These are phyloP conservation scores for Chlamydomonas sphaeroides DNA, from an alignment of 139 green algal species.

Conservation along the genomic window DNA sequence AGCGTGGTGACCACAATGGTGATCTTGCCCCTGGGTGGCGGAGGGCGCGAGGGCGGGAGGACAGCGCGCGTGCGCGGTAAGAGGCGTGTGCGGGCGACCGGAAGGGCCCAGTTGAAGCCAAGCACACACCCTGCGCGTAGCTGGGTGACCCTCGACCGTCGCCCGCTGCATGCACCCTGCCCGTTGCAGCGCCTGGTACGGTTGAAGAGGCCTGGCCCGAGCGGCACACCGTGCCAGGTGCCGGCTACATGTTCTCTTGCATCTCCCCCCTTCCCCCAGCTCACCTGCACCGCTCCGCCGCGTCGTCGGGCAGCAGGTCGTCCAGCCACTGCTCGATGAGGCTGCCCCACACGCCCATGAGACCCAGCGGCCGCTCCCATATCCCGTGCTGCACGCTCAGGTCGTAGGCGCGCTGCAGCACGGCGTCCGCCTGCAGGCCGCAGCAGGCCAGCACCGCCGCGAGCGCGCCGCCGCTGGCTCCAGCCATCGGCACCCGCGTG, in stretches of 20 bases:
- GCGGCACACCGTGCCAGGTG: no score
- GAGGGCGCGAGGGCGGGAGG: background rate
- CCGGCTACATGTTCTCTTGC: background rate
- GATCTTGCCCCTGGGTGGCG: slow-evolving; percentile 27
- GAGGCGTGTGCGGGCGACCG: no score
- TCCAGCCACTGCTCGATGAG: slow-evolving; percentile 71
- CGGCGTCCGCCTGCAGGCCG: slow-evolving; percentile 47
- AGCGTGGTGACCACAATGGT: slow-evolving; percentile 59
- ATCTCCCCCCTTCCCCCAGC: background rate
- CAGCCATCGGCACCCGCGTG: slow-evolving; percentile 60
- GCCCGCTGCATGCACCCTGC: no score
- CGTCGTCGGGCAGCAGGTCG: slow-evolving; percentile 62
- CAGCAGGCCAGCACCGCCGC: slow-evolving; percentile 58
- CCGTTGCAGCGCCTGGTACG: no score
- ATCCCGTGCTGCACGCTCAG: slow-evolving; percentile 59
- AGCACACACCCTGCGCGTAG: no score
- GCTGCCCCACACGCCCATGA: slow-evolving; percentile 56
- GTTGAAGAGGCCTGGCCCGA: no score
- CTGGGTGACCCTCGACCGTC: no score
- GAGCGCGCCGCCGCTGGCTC: slow-evolving; percentile 61
- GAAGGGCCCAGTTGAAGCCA: no score
- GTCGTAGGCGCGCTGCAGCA: slow-evolving; percentile 57
- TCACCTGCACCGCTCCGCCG: slow-evolving; percentile 53
- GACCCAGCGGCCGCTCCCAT: slow-evolving; percentile 60
- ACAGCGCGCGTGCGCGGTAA: no score